Percentiles rank a stretch among this genome's conserved stretches.
phyloP scores from a whole-genome alignment of 495 filamentous ascomycete species.

The Hypoxylon rickii region DNA sequence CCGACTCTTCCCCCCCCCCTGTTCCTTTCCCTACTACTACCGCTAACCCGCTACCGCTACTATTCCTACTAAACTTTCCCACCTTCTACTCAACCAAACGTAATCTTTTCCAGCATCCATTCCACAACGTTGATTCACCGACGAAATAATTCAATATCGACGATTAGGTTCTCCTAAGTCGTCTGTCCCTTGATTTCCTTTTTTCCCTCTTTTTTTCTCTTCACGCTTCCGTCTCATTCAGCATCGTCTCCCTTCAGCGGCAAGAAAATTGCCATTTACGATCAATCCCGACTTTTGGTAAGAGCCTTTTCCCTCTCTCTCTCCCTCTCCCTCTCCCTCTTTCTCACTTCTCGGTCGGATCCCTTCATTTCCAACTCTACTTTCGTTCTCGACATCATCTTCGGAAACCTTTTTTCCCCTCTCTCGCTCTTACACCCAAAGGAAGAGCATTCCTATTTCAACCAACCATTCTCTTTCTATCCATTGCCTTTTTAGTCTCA shows the following conservation, averaged over 20 bases:
- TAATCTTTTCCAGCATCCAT: constrained; percentile 19
- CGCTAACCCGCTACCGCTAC: too few species aligned
- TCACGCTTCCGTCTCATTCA: constrained; percentile 4
- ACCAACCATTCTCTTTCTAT: too few species aligned
- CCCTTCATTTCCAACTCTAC: constrained; percentile 2
- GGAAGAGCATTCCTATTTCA: too few species aligned
- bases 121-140: constrained; percentile 15
- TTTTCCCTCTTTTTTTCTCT: constrained; percentile 7
- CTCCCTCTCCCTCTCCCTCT: constrained; percentile 1
- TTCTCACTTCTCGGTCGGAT: constrained; percentile 22
- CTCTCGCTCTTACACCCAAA: background rate
- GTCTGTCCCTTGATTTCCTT: background rate
- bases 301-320: constrained; percentile 5
- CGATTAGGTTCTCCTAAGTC: constrained; percentile 21
- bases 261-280: constrained; percentile 3
- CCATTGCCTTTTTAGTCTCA: background rate
- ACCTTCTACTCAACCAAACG: constrained; percentile 12
- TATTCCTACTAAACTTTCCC: too few species aligned
- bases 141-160: constrained; percentile 30
- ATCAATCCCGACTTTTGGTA: constrained; percentile 20
- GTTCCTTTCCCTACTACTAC: constrained; percentile 18
- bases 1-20: too few species aligned
- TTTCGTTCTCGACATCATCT: constrained; percentile 1
- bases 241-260: constrained; percentile 4
- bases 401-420: background rate